Conservation (phyloP, 2,329 filamentous ascomycete species). For the Penicillium sp. region DNA sequence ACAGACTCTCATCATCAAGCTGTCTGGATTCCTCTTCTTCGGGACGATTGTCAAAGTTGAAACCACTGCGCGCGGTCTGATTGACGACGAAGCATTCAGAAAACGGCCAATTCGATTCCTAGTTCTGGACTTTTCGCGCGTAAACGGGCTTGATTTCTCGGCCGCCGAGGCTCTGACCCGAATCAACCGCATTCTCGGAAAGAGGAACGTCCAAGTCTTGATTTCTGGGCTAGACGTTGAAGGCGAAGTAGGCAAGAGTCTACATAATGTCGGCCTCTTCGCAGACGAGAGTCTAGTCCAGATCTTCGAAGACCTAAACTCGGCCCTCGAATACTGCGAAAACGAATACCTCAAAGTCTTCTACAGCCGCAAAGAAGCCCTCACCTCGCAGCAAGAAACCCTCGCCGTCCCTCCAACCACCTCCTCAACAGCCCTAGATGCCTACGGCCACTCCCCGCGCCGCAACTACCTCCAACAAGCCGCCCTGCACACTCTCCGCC, state of each 20-base stretch:
- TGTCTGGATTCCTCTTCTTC: slow-evolving; percentile 96
- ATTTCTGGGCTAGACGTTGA: slow-evolving; percentile 77
- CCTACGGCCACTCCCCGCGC: slow-evolving; percentile 68
- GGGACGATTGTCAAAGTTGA: slow-evolving; percentile 96
- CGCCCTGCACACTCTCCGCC: slow-evolving; percentile 69
- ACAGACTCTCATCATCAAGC: slow-evolving; percentile 87
- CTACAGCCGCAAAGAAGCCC: slow-evolving; percentile 62
- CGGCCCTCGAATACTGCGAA: slow-evolving; percentile 88
- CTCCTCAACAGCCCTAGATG: slow-evolving; percentile 1
- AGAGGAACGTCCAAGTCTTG: slow-evolving; percentile 73
- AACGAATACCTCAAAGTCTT: slow-evolving; percentile 85
- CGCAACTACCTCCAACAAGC: slow-evolving; percentile 72
- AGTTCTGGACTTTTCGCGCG: slow-evolving; percentile 81
- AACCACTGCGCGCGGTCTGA: slow-evolving; percentile 73
- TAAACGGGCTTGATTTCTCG: slow-evolving; percentile 92
- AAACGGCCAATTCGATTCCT: slow-evolving; percentile 81
- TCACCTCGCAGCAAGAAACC: slow-evolving; percentile 15
- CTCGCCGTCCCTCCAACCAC: slow-evolving; percentile 28
- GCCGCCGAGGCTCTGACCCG: slow-evolving; percentile 92
- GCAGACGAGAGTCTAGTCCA: slow-evolving; percentile 69
- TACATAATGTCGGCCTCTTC: slow-evolving; percentile 80
- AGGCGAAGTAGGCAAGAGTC: slow-evolving; percentile 69
- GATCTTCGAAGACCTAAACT: slow-evolving; percentile 86
- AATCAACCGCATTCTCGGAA: slow-evolving; percentile 76
- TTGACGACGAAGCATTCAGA: slow-evolving; percentile 76